Base-by-base conservation (phyloP, 2,329 filamentous ascomycete species). In the Orbilia brochopaga region DNA sequence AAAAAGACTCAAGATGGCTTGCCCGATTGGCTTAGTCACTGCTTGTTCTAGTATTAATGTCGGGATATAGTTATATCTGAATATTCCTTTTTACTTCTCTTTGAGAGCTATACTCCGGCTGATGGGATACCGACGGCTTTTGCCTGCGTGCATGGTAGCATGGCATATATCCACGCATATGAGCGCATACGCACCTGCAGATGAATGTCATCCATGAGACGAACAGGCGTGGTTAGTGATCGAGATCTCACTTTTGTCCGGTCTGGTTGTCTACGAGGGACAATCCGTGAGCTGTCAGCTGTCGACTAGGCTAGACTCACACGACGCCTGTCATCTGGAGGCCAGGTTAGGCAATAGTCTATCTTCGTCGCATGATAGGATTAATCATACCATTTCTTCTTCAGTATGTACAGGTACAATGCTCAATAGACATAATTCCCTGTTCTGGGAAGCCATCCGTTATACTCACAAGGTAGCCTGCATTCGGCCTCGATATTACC, bases 141-240 rank as follows among this genome's bases (percentile, higher is more conserved):
- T 51, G 3, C 11, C 21, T 21, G 46, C 2, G 15, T 17, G 15
- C 11, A 21, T 51, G 15, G 15, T 13, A 11, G 21, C 19, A 13
- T 17, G 4, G 23, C 3, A 51, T 30, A 30, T 4, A 53, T 30
- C 50, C 24, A n/a, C 24, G 50, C 50, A 53, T 53, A 53, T 53
- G 5, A 7, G 23, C 24, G 8, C 24, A 52, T n/a, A 11, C 48
- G 15, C 50, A 53, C 11, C 11, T 23, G 46, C 11, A 21, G 46
- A 23, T 7, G 8, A 3, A 10, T 10, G 5, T 4, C 3, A 51
- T 23, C 23, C 46, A 51, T 19, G 19, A 51, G 4, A 27, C 17
- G 17, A 13, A 51, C 46, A 2, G 7, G 11, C 19, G 19, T 23
- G 19, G 46, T 3, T 13, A 24, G 50, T 15, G 17, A 30, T 32